Base-by-base conservation (phyloP, 805 yeast genomes). In the Starmera amethionina region DNA sequence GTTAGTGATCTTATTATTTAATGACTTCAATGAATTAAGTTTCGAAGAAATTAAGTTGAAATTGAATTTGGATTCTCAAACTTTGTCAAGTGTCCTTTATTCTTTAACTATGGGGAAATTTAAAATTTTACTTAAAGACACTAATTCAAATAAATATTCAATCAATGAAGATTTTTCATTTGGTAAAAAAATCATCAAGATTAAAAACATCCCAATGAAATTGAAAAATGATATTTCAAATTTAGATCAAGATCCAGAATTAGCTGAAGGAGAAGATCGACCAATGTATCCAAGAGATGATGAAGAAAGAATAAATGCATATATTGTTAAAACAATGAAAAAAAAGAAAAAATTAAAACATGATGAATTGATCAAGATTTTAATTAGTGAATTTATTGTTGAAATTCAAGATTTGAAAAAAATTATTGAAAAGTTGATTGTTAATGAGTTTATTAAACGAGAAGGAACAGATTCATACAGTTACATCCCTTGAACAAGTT, bases 31-130 rank as follows among this genome's bases (percentile, higher is more conserved):
- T 1, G 18, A 38, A 4, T 18, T 50, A 18, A 35, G 50, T 3
- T 50, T 39, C 32, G 41, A 41, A 7, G 42, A 51, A 12, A 39
- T 49, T 2, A 46, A 40, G 29, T 11, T 9, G n/a, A 15, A 18
- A 7, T 40, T 49, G 4, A 41, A 37, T 6, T 35, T 54, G 35
- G 51, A 49, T n/a, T 36, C 48, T 2, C 40, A 28, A 28, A 40
- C 39, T 4, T 32, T 53, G 3, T 42, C 49, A 3, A 40, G 52
- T 34, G 43, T 44, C 0, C 32, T 53, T n/a, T 46, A 51, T 36
- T 55, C 60, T 0, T 39, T 55, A n/a, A 46, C 49, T 2, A 43
- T 38, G 11, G 53, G 52, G 6, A 51, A 44, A 38, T 44, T 45
- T 34, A 48, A 46, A 27, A 38, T 54, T 3, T 30, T 54, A 35